These are phyloP conservation scores for Ceratobasidium sp. DNA, from an alignment of 1,284 basidiomycete genomes.

Conservation along the genomic window DNA sequence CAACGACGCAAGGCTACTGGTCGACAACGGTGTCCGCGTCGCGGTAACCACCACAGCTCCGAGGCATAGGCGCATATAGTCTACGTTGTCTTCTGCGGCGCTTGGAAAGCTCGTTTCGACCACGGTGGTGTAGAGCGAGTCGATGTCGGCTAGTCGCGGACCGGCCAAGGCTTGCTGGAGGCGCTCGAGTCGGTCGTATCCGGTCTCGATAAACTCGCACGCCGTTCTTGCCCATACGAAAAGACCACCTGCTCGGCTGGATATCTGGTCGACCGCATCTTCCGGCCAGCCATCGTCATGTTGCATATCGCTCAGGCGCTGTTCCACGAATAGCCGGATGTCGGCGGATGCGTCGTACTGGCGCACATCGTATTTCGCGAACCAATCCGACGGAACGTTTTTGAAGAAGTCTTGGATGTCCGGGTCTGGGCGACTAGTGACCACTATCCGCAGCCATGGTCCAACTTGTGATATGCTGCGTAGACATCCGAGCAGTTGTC, in stretches of 20 bases:
- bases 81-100: not conserved
- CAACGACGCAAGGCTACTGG: not conserved
- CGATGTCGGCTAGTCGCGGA: not conserved
- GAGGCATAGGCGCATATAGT: not conserved
- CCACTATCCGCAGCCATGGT: conserved; percentile 3
- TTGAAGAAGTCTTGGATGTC: conserved; percentile 1
- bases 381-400: not conserved
- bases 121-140: conserved; percentile 6
- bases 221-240: conserved; percentile 38
- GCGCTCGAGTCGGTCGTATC: not conserved
- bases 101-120: not conserved
- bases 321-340: not conserved
- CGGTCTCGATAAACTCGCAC: conserved; percentile 4
- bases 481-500: not conserved
- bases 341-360: conserved; percentile 1
- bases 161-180: not conserved
- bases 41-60: conserved; percentile 17
- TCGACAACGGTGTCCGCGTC: conserved; percentile 1
- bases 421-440: conserved; percentile 25
- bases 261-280: not conserved
- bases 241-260: not conserved
- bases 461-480: not conserved
- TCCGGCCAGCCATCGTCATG: not conserved
- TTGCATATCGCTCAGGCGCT: not conserved
- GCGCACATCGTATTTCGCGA: not conserved